Evolutionary conservation across 2,329 filamentous ascomycete species (phyloP).

Genomic region (Pestalotiopsis sp.): DNA sequence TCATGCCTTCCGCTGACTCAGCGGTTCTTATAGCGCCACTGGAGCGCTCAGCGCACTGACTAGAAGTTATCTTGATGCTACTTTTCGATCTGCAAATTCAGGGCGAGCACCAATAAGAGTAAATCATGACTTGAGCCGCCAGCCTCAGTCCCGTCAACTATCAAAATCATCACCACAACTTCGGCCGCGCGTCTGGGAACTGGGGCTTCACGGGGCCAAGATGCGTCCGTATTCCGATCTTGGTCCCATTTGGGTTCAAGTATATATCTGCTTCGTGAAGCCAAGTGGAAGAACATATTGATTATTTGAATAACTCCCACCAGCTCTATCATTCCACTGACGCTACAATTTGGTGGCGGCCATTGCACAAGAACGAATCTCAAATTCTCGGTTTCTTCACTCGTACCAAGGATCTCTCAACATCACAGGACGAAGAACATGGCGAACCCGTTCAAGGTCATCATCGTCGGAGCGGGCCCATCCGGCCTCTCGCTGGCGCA

Average conservation of each 20-base stretch:
- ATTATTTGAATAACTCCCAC: neutral
- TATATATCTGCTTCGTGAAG: neutral
- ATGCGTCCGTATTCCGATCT: neutral
- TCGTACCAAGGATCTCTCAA: neutral
- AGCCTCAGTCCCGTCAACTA: no score
- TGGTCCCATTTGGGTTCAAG: neutral
- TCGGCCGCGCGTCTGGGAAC: neutral
- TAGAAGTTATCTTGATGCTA: no score
- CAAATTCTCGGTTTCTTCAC: neutral
- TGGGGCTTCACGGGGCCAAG: neutral
- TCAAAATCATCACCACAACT: no score
- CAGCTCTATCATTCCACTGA: neutral
- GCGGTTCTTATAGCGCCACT: no score
- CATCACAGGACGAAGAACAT: neutral
- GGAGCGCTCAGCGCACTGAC: no score
- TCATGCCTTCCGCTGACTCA: no score
- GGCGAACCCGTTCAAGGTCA: constrained; percentile 4
- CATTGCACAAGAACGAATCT: neutral
- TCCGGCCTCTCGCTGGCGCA: constrained; percentile 12
- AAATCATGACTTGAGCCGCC: no score
- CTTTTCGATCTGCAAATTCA: no score
- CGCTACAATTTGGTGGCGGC: neutral
- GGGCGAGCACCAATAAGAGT: no score
- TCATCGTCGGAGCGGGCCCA: constrained; percentile 16
- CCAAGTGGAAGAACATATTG: neutral